A percentile compares a stretch with the other conserved stretches of the same genome.
Conservation (phyloP, 768 basidiomycete species). For the Lentinula guzmanii region DNA sequence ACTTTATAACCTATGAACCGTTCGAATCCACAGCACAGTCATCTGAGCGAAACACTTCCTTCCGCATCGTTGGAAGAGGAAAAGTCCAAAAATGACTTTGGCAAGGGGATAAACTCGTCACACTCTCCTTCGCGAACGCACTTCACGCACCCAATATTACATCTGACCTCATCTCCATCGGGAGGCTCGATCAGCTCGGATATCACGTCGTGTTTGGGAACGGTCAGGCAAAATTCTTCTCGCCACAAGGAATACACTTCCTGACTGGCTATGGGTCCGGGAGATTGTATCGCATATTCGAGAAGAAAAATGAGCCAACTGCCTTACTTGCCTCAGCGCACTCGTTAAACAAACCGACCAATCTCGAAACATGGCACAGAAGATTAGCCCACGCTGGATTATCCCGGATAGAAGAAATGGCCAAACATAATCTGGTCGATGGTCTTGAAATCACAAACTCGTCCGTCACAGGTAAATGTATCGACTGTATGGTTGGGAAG, state of each 20-base stretch:
- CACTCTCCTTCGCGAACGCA: not conserved
- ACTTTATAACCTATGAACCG: not conserved
- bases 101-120: too few relatives aligned
- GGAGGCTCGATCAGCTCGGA: too few relatives aligned
- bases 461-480: too few relatives aligned
- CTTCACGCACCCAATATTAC: not conserved
- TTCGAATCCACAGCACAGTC: not conserved
- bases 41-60: not conserved
- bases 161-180: too few relatives aligned
- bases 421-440: too few relatives aligned
- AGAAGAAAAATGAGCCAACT: not conserved
- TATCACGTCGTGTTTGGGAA: too few relatives aligned
- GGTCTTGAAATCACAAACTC: too few relatives aligned
- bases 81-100: too few relatives aligned
- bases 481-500: too few relatives aligned
- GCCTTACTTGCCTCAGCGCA: not conserved
- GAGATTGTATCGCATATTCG: not conserved
- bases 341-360: not conserved
- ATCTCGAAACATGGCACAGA: not conserved
- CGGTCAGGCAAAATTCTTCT: not conserved
- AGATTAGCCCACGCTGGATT: not conserved
- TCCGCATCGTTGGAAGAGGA: not conserved
- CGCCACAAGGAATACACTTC: not conserved
- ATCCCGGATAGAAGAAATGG: not conserved
- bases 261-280: not conserved